Evolutionary conservation across 2,329 filamentous ascomycete species (phyloP).

Genomic region (Exophiala xenobiotica): DNA sequence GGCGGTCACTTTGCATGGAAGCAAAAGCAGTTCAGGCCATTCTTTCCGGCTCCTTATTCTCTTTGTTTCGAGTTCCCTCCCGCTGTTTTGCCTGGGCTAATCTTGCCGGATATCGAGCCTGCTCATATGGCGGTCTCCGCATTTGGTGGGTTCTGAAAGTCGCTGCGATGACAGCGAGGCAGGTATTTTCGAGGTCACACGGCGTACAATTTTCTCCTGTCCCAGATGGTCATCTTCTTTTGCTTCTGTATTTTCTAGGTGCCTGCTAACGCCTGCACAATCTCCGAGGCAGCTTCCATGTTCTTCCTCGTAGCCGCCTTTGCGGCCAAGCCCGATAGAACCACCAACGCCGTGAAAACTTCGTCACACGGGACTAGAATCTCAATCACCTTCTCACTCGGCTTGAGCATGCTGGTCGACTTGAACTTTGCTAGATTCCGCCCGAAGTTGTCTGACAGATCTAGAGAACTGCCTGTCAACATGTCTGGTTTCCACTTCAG

Average conservation of each 20-base stretch:
- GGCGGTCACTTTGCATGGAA: too few relatives aligned
- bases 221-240: too few relatives aligned
- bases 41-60: too few relatives aligned
- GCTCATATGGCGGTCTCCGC: too few relatives aligned
- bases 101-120: too few relatives aligned
- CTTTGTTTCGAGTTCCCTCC: too few relatives aligned
- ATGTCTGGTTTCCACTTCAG: background rate
- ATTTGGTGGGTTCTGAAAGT: too few relatives aligned
- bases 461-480: background rate
- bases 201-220: too few relatives aligned
- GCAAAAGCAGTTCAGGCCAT: too few relatives aligned
- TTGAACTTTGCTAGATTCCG: background rate
- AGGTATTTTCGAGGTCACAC: too few relatives aligned
- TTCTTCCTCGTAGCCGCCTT: background rate
- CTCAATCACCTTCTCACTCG: background rate
- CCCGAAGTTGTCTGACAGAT: background rate
- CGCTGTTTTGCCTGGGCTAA: too few relatives aligned
- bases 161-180: too few relatives aligned
- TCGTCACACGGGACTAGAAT: background rate
- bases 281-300: background rate
- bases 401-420: background rate
- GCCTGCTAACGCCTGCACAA: background rate
- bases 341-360: background rate
- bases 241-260: background rate
- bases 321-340: background rate